Evolutionary conservation across 1,139 yeast genomes (phyloP), one percentile per base, ranked within the genome.

Genomic region (Diutina ranongensis): DNA sequence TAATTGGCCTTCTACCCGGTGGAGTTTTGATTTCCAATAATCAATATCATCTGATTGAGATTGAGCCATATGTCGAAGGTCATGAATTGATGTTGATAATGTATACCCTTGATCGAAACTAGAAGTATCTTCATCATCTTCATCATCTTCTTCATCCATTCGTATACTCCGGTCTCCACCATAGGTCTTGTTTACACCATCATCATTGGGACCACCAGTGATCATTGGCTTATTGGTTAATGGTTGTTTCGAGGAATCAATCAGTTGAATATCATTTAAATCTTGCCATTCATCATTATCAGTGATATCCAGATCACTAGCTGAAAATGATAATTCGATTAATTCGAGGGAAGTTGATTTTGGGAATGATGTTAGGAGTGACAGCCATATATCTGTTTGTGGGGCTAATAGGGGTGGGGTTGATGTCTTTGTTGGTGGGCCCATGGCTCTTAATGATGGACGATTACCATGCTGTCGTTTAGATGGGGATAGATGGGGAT

Each of bases 161-260:
- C 20, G 19, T n/a, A 35, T 35, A 7, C 40, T 35, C n/a, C 40
- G 40, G 21, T 35, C 40, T 20, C 40, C 40, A 9, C 40, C 40
- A 20, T 35, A 35, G 9, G 40, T 20, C 21, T 35, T 35, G 21
- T 2, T 35, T 12, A 15, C 22, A 19, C 13, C 20, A 12, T 18
- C 22, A 9, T 25, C 9, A 25, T 25, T 25, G 28, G 10, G 5
- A 25, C 10, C 10, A 25, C 5, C 28, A 25, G 28, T 25, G 28
- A 25, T 25, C n/a, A n/a, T n/a, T n/a, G n/a, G n/a, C n/a, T n/a
- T n/a, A n/a, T 12, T 15, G 12, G 18, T n/a, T n/a, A 12, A 20
- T 33, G 18, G 16, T 20, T 16, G 35, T 33, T 33, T 33, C 18
- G n/a, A n/a, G 3, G 12, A 18, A 9, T 22, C 22, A 35, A 10